Percentiles rank a stretch among this genome's conserved stretches.
Conservation (phyloP, 345 rosid species). For the Acer campestre region DNA sequence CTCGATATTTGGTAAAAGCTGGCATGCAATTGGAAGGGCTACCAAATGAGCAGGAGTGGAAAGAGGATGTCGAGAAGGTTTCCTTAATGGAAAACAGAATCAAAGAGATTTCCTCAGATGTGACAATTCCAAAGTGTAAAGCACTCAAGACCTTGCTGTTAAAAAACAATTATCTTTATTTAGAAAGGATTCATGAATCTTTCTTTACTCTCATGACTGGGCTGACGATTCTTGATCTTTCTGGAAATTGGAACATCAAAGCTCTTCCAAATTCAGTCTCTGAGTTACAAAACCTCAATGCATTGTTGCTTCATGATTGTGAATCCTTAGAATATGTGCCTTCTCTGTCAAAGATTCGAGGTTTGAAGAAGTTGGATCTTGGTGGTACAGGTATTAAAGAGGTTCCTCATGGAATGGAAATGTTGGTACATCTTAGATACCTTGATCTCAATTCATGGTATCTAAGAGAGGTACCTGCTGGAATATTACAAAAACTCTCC, state of each 20-base stretch:
- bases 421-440: constrained; percentile 13
- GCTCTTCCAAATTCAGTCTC: constrained; percentile 19
- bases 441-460: background rate
- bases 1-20: background rate
- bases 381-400: background rate
- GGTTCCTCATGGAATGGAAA: constrained; percentile 27
- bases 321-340: background rate
- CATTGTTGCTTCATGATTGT: background rate
- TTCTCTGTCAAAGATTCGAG: background rate
- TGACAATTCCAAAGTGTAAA: background rate
- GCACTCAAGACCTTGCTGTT: too few species aligned
- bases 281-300: background rate
- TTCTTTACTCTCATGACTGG: constrained; percentile 1
- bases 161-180: too few species aligned
- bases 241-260: background rate
- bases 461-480: background rate
- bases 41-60: constrained; percentile 26
- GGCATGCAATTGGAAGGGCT: constrained; percentile 5
- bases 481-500: background rate
- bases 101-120: background rate
- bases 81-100: background rate
- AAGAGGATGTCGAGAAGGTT: constrained; percentile 11
- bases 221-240: constrained; percentile 32
- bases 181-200: constrained; percentile 8
- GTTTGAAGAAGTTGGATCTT: constrained; percentile 24